Evolutionary conservation across 1,139 yeast species (phyloP).

Genomic region (Nakaseomyces nivariensis): DNA sequence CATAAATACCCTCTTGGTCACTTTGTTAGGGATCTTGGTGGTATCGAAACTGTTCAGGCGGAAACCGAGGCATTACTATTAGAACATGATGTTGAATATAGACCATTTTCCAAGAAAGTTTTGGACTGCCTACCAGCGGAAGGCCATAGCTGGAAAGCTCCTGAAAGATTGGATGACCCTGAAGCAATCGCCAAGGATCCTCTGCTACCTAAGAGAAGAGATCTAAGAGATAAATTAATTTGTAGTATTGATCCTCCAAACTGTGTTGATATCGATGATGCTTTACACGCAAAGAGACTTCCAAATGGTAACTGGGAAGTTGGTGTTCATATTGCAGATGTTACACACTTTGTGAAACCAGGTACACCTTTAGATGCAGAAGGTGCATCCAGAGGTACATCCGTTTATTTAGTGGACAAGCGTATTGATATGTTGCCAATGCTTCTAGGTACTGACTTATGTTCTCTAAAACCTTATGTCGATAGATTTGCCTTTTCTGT

Average conservation of each 20-base stretch:
- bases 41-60: conserved; percentile 83
- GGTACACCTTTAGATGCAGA: conserved; percentile 88
- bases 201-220: conserved; percentile 57
- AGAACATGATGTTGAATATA: conserved; percentile 93
- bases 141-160: conserved; percentile 90
- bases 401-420: conserved; percentile 95
- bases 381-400: conserved; percentile 95
- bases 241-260: conserved; percentile 98
- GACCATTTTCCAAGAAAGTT: conserved; percentile 91
- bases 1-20: conserved; percentile 92
- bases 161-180: conserved; percentile 47
- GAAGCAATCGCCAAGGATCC: conserved; percentile 41
- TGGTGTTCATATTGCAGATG: conserved; percentile 99
- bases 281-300: conserved; percentile 73
- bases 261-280: conserved; percentile 99
- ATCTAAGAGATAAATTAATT: conserved; percentile 76
- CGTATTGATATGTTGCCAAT: conserved; percentile 98
- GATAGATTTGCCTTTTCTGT: conserved; percentile 95
- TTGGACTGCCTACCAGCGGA: conserved; percentile 86
- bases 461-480: conserved; percentile 91
- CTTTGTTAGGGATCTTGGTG: conserved; percentile 83
- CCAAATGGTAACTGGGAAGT: conserved; percentile 94
- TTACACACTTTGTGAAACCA: conserved; percentile 91
- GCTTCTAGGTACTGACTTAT: conserved; percentile 88
- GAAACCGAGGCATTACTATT: conserved; percentile 91